Base-by-base conservation (phyloP, 768 basidiomycete genomes). In the Dioszegia crocea region DNA sequence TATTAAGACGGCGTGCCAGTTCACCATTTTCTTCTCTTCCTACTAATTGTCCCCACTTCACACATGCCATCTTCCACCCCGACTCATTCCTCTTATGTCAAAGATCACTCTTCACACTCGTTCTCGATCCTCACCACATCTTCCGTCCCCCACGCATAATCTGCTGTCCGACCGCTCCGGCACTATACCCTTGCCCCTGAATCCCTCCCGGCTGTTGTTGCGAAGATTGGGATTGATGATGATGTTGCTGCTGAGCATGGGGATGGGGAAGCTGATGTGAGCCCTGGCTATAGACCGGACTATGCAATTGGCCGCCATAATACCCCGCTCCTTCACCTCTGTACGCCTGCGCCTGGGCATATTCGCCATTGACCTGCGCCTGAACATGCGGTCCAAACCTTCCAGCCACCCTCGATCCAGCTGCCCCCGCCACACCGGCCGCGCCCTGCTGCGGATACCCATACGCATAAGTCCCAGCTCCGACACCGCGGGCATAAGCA, bases 121-220 rank as follows among this genome's bases (percentile, higher is more conserved):
- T 3, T n/a, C 16, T 4, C 19, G 19, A 3, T 10, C 10, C n/a
- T 36, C 24, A 53, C 51, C 51, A 53, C 36, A 53, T 41, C 51
- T 53, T 53, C 24, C 51, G 40, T 23, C 38, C 38, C 26, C 51
- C 51, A 14, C 51, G 14, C 51, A 53, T 27, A 10, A 53, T 53
- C 38, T 53, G 51, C 51, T 53, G 51, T 27, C 51, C 51, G 14
- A 53, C 51, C 36, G 51, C 51, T 11, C 51, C 51, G 9, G 51
- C 51, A 16, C 38, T 29, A 53, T 53, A 53, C n/a, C n/a, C 16
- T 26, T 53, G 51, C 30, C 23, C 21, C n/a, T n/a, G n/a, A n/a
- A n/a, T n/a, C n/a, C n/a, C n/a, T 21, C 19, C 31, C 49, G 17
- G 31, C 12, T 51, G 49, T 23, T 36, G 49, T 1, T 51, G 36